Base-by-base conservation (phyloP, 257 asterid genomes). In the Primulina huaijiensis region DNA sequence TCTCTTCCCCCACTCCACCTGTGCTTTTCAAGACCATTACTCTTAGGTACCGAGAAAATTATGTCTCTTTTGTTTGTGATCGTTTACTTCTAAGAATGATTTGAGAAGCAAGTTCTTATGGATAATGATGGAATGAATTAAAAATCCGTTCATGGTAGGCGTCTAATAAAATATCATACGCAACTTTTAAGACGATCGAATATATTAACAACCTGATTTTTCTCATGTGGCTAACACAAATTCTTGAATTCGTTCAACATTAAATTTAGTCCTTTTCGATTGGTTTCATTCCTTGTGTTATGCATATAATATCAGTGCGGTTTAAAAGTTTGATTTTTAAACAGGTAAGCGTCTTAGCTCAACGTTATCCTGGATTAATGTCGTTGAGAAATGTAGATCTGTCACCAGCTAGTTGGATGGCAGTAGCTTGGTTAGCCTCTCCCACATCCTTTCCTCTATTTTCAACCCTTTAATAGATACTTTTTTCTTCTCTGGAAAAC, bases 341-440 rank as follows among this genome's bases (percentile, higher is more conserved):
- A 67, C 82, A 84, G 88, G 75, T 84, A 29, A 57, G 71, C 64
- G 75, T 61, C 69, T 79, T 81, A 25, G 77, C 84, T 58, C 76
- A 79, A 69, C 75, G 81, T 68, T 72, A 35, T 68, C 81, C 88
- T 2, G 84, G 88, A 57, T 73, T 84, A 58, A 77, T 74, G 86
- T 76, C 88, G 23, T 60, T 84, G 80, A 84, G 74, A 75, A 81
- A 86, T 69, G 84, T 81, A 53, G 88, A 84, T 67, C 86, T 91
- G 68, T 89, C 96, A 46, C 96, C 97, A 1, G 96, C 97, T 30
- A 87, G 96, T 82, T 91, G 97, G 88, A 69, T 84, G 86, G 79
- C 88, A 2, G 86, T 84, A 64, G 80, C 86, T 29, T 84, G 88
- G 88, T 84, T 76, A 23, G 65, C 66, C 62, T 56, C 11, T 69